Evolutionary conservation across 805 yeast species (phyloP), one percentile per base, ranked within the genome.

Genomic region (Nadsonia fulvescens): DNA sequence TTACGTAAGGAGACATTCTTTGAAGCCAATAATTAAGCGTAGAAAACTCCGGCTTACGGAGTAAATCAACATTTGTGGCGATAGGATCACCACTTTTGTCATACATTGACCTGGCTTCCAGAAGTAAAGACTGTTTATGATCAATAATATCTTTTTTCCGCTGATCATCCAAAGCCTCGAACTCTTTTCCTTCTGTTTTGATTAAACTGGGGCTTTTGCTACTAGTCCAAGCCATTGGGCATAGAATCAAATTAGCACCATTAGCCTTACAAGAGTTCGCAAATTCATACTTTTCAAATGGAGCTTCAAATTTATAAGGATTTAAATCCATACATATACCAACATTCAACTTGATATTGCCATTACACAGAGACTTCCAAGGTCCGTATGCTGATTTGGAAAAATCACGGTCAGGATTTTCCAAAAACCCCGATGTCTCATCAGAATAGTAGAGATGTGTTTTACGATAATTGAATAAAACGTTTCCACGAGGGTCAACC

Each of bases 321-420:
- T 78, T 82, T 34, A 83, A 47, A 50, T 83, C 96, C 95, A 83
- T 83, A 45, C 96, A 83, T 5, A 83, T 81, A 0, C 94, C 96
- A 29, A 83, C 56, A 18, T 46, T 58, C 5, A 64, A 23, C 5
- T 23, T 20, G 11, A 25, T n/a, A 4, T 19, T 20, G n/a, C 30
- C 29, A 3, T 25, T 17, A n/a, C n/a, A n/a, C 17, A 30, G 19
- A 3, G 33, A 20, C 5, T 31, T 30, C 9, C 31, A 26, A 5
- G 32, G 30, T 5, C 30, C 28, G 7, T 10, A 25, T 10, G 23
- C 9, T 8, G 8, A 20, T 12, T 6, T 31, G 12, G 37, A 31
- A 14, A 25, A 47, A 39, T 81, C 82, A 0, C 67, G 69, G 2
- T 44, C 49, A 1, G 75, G 73, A 24, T 73, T 71, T 40, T 77